A percentile compares a stretch with the other conserved stretches of the same genome.
Evolutionary conservation across 257 asterid genomes (phyloP).

Genomic region (Fraxinus cuspidata): DNA sequence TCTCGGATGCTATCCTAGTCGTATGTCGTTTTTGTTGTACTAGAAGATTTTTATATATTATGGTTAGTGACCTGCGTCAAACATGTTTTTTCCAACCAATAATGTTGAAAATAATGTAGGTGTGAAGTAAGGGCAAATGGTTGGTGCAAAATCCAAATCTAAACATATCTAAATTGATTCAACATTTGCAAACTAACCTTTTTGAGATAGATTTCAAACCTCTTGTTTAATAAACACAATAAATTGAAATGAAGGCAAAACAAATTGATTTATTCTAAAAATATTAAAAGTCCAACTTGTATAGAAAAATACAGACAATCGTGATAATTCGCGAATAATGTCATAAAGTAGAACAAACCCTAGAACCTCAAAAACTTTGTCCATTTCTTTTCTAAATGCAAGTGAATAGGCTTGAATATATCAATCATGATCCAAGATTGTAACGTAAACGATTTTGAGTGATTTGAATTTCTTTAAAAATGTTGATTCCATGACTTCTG

Average conservation of each 20-base stretch:
- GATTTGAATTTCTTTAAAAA: too few species aligned
- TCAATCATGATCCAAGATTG: background rate
- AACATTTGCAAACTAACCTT: constrained; percentile 38
- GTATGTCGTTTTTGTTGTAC: background rate
- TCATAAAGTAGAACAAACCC: background rate
- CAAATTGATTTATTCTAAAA: background rate
- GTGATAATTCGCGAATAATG: constrained; percentile 2
- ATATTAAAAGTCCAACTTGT: background rate
- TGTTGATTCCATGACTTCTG: too few species aligned
- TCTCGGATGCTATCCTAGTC: too few species aligned
- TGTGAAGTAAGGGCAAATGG: constrained; percentile 39
- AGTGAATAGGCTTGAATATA: background rate
- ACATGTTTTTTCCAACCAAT: background rate
- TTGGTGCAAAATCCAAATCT: constrained; percentile 17
- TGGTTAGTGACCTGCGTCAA: background rate
- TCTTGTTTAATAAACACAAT: background rate
- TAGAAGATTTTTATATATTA: background rate
- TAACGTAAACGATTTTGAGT: too few species aligned
- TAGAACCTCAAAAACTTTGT: background rate
- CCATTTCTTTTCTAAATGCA: background rate
- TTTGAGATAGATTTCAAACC: constrained; percentile 20
- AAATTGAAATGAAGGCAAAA: background rate
- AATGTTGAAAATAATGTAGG: constrained; percentile 13
- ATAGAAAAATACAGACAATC: background rate
- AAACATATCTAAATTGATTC: constrained; percentile 25